Base-by-base conservation (phyloP, 768 basidiomycete genomes). In the Suillus weaverae region DNA sequence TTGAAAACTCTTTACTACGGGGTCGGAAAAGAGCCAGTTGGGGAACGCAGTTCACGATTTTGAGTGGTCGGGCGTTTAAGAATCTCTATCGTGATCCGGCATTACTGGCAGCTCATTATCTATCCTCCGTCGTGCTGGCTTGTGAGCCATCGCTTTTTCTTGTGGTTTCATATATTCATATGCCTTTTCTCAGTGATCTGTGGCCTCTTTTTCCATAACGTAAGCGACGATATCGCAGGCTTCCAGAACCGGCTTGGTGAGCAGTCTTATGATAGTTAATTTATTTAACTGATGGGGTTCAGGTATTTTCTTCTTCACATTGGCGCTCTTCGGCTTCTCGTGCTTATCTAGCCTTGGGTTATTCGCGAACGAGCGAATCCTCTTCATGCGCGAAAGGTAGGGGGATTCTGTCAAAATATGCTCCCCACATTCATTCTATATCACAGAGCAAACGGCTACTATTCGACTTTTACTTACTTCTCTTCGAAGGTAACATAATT, bases 381-480 rank as follows among this genome's bases (percentile, higher is more conserved):
- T 99, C 57, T 99, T 99, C 81, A 98, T 98, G 88, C 89, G 97
- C n/a, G 97, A 99, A 77, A 84, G 97, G 92, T 96, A 2, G 22
- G 26, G 56, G 18, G 16, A 30, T 16, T 18, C 18, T 20, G 1
- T n/a, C 11, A 30, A 22, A 39, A 41, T 6, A 32, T 20, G 11
- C 20, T 30, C 32, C 16, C 5, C 11, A 6, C 32, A 38, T 14
- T 65, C 54, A 56, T 36, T 61, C 20, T 14, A 54, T 14, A 8
- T 32, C 62, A 46, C 74, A 96, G 95, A 68, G 89, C 95, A 2
- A 99, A 99, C 70, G 97, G 97, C 14, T 99, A 99, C 77, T 99
- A 99, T 76, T 93, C 95, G 0, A 91, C 97, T 1, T 89, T 96
- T 73, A 96, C 95, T 10, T 99, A 99, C 81, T 99, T 99, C 76